phyloP scores from a whole-genome alignment of 345 rosid genomes.

The Adansonia digitata region DNA sequence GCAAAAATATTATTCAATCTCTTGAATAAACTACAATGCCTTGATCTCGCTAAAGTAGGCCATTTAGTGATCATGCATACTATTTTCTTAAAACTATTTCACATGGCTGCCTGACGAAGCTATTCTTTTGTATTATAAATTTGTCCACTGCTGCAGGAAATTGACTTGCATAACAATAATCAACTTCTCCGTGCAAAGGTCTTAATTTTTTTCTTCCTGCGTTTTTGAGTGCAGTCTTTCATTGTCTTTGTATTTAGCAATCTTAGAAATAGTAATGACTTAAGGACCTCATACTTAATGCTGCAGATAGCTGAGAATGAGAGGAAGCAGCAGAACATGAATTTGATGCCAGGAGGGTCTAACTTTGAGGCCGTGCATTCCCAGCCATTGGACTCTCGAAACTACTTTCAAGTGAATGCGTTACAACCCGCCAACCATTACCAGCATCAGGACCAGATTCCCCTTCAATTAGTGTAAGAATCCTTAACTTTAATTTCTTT shows the following conservation, averaged over 20 bases:
- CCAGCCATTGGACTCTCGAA: slow-evolving; percentile 61
- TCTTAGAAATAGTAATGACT: background rate
- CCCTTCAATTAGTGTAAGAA: slow-evolving; percentile 77
- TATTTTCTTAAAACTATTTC: background rate
- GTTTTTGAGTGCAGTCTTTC: too few relatives aligned
- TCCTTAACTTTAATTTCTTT: background rate
- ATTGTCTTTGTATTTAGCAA: background rate
- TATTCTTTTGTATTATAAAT: background rate
- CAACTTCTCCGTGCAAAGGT: slow-evolving; percentile 97
- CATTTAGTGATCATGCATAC: background rate
- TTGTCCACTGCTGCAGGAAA: slow-evolving; percentile 49
- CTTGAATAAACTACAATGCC: background rate
- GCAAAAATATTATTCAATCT: background rate
- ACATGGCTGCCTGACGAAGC: too few relatives aligned
- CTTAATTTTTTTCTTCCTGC: background rate
- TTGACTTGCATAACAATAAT: slow-evolving; percentile 88
- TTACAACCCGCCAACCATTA: slow-evolving; percentile 67
- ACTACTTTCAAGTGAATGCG: slow-evolving; percentile 76
- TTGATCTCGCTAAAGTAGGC: background rate
- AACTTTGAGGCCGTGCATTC: slow-evolving; percentile 60
- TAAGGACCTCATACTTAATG: too few relatives aligned
- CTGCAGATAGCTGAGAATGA: too few relatives aligned
- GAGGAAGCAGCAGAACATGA: slow-evolving; percentile 27
- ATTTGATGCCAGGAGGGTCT: slow-evolving; percentile 74
- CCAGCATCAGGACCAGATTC: slow-evolving; percentile 48